Evolutionary conservation across 2,329 filamentous ascomycete species (phyloP).

Genomic region (Coleophoma eucalyptorum): DNA sequence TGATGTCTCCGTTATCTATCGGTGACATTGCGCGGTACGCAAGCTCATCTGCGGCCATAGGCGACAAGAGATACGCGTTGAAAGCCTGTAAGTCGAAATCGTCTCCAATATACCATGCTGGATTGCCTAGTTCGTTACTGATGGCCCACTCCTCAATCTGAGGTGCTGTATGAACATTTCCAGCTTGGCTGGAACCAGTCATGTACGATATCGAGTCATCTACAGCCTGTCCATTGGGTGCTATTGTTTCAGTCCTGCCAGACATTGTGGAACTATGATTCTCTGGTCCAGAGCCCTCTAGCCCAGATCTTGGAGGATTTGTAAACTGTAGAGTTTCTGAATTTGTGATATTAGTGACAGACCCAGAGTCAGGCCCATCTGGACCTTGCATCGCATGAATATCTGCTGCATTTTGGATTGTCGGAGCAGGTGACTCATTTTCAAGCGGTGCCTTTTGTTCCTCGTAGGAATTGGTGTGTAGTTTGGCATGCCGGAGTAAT

Average conservation of each 20-base stretch:
- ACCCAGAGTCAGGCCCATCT: too few species aligned
- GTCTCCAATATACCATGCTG: background rate
- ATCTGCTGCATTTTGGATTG: background rate
- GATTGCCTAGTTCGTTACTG: background rate
- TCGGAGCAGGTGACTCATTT: background rate
- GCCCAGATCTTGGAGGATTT: too few species aligned
- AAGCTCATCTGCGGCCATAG: background rate
- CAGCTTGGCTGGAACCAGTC: background rate
- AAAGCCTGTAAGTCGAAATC: background rate
- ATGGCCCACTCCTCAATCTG: background rate
- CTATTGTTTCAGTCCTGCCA: too few species aligned
- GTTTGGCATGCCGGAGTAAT: conserved; percentile 1
- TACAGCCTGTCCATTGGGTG: too few species aligned
- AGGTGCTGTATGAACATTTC: background rate
- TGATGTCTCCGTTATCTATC: too few species aligned
- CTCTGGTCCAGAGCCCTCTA: too few species aligned
- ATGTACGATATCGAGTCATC: background rate
- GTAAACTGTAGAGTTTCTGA: too few species aligned
- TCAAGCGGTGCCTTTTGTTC: background rate
- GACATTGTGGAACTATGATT: too few species aligned
- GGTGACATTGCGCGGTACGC: background rate
- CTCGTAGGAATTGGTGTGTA: background rate
- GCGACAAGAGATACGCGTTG: background rate
- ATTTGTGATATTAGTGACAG: too few species aligned
- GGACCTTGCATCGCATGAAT: background rate